A percentile compares a stretch with the other conserved stretches of the same genome.
phyloP scores from a whole-genome alignment of 2,329 filamentous ascomycete genomes.

The Pleoardoris graminearum region DNA sequence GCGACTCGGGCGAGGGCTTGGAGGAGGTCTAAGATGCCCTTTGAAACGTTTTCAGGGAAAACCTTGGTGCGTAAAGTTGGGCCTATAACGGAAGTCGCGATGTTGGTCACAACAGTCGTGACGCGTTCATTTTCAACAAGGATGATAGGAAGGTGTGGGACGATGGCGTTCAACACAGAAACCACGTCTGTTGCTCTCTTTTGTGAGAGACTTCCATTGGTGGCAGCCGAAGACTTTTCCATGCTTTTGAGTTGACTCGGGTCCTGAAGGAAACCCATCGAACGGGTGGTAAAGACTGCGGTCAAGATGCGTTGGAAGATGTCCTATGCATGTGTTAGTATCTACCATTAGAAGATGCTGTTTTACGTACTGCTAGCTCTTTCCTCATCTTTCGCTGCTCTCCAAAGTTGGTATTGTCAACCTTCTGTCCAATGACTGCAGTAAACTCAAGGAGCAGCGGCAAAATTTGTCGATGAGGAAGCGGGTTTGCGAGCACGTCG shows the following conservation, averaged over 20 bases:
- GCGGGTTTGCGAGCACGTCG: conserved; percentile 88
- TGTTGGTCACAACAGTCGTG: conserved; percentile 72
- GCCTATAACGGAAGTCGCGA: conserved; percentile 80
- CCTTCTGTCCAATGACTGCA: conserved; percentile 87
- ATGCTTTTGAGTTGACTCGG: conserved; percentile 39
- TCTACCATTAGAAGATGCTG: background rate
- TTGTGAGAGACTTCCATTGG: conserved; percentile 47
- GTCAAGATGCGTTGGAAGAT: conserved; percentile 84
- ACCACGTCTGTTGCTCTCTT: conserved; percentile 65
- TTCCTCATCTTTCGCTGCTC: conserved; percentile 90
- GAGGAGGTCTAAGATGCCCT: conserved; percentile 71
- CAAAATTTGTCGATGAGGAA: conserved; percentile 89
- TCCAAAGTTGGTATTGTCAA: conserved; percentile 96
- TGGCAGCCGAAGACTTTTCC: conserved; percentile 24
- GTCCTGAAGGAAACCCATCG: conserved; percentile 71
- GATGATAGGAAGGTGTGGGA: conserved; percentile 79
- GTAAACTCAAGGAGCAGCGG: conserved; percentile 86
- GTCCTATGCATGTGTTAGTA: conserved; percentile 61
- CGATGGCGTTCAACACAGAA: conserved; percentile 74
- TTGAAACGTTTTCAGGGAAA: conserved; percentile 83
- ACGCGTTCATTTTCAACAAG: conserved; percentile 86
- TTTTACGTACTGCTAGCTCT: conserved; percentile 75
- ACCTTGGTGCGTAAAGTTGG: conserved; percentile 80
- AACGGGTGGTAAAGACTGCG: conserved; percentile 90
- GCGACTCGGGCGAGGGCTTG: conserved; percentile 76